Evolutionary conservation across 768 basidiomycete species (phyloP), one percentile per base, ranked within the genome.

Genomic region (Termitomyces sp.): DNA sequence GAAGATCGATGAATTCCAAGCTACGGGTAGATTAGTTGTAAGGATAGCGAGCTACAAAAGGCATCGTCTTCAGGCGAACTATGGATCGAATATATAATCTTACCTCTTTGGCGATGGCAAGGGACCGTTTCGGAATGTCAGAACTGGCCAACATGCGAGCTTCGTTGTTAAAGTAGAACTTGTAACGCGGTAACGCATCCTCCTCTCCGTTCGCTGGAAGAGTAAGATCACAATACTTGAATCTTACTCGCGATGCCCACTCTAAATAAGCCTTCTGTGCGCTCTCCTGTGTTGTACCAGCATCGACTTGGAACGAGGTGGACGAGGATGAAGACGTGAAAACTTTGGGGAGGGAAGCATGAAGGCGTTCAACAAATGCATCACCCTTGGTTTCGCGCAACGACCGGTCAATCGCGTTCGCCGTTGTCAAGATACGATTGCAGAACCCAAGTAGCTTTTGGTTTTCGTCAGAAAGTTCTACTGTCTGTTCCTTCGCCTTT

Each of bases 41-140:
- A 98, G 79, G 39, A 95, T 91, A 2, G 95, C 94, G 58, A 97
- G 85, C 92, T 94, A 60, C 17, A 44, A 7, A 40, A 30, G 19
- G 3, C 11, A 6, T 17, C 27, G 25, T 28, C 27, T 28, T 46
- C 19, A 35, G 34, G 4, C 40, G 21, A 35, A 34, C 30, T n/a
- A 49, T n/a, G 30, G 10, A 32, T 9, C 35, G 52, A 32, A 16
- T 25, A 7, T 7, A 23, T 16, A 27, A 23, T 56, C 65, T 61
- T 57, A 88, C 89, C 82, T 96, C 94, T 73, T 97, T 98, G 3
- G 95, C 95, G 59, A 98, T 97, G 10, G 94, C 94, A 56, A 97
- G 76, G 1, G 91, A 94, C 43, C 95, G 80, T 71, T 92, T 95
- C 5, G 94, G 93, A 53, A 94, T 90, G 65, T 92, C 89, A 21